A percentile compares a stretch with the other conserved stretches of the same genome.
Evolutionary conservation across 441 rosid genomes (phyloP).

Genomic region (Omphalea diandra): DNA sequence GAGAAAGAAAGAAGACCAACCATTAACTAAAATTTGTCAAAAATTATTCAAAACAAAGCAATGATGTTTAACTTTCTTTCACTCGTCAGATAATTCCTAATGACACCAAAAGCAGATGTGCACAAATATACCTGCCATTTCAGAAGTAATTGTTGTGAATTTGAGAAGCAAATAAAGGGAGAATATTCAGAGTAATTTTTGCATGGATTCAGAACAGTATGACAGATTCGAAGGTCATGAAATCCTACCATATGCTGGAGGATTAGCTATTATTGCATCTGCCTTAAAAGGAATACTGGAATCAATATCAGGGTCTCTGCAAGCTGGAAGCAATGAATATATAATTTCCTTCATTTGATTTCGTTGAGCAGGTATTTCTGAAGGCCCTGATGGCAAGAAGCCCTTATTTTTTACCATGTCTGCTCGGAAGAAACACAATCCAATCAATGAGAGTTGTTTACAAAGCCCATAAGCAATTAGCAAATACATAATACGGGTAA

Average conservation of each 20-base stretch:
- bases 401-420: conserved; percentile 99
- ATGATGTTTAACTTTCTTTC: too few relatives aligned
- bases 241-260: conserved; percentile 90
- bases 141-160: not conserved
- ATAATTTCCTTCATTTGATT: conserved; percentile 92
- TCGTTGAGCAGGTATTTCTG: conserved; percentile 89
- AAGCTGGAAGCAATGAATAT: conserved; percentile 86
- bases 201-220: conserved; percentile 2
- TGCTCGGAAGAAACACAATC: conserved; percentile 40
- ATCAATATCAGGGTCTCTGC: conserved; percentile 90
- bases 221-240: conserved; percentile 15
- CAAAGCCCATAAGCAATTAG: conserved; percentile 12
- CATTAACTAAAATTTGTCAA: too few relatives aligned
- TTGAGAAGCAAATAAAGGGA: conserved; percentile 5
- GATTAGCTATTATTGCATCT: conserved; percentile 98
- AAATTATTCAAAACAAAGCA: too few relatives aligned
- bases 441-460: conserved; percentile 19
- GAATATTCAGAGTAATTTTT: not conserved
- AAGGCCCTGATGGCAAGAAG: conserved; percentile 96
- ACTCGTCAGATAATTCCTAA: conserved; percentile 1
- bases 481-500: conserved; percentile 7
- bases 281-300: conserved; percentile 82
- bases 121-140: not conserved
- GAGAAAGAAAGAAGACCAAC: too few relatives aligned
- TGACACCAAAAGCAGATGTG: not conserved